A percentile compares a stretch with the other conserved stretches of the same genome.
These are phyloP conservation scores for Thelonectria olida DNA, from an alignment of 2,329 filamentous ascomycete species.

Conservation along the genomic window DNA sequence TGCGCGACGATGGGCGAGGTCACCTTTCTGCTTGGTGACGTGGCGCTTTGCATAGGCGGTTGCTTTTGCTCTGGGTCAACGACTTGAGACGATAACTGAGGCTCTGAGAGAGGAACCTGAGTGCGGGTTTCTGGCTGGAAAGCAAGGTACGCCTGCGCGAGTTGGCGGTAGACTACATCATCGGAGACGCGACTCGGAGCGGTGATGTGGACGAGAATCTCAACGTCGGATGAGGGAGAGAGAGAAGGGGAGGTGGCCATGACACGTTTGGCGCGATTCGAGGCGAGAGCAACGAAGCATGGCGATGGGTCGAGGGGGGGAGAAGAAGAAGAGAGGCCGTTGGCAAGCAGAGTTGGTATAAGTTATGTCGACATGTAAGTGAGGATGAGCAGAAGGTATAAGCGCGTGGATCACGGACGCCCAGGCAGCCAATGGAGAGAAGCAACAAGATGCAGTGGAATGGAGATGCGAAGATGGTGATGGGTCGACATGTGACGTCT, in stretches of 20 bases:
- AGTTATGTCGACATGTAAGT: no score
- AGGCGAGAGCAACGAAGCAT: slow-evolving; percentile 33
- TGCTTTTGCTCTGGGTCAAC: not conserved
- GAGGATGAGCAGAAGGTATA: no score
- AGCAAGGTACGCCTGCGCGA: slow-evolving; percentile 61
- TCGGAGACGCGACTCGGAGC: slow-evolving; percentile 59
- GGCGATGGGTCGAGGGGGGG: slow-evolving; percentile 20
- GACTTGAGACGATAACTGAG: not conserved
- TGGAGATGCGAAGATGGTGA: not conserved
- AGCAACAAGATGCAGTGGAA: no score
- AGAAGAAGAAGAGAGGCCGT: not conserved
- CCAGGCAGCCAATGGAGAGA: no score
- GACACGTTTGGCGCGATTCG: slow-evolving; percentile 16
- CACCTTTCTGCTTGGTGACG: slow-evolving; percentile 22
- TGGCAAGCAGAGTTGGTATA: not conserved
- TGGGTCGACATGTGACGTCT: not conserved
- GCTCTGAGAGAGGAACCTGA: slow-evolving; percentile 8
- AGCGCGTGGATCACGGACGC: no score
- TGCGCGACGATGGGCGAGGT: slow-evolving; percentile 27
- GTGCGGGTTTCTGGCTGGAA: slow-evolving; percentile 49
- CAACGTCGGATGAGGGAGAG: slow-evolving; percentile 46
- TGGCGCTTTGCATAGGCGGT: not conserved
- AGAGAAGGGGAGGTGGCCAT: slow-evolving; percentile 36
- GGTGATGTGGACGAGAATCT: slow-evolving; percentile 65
- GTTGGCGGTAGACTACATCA: slow-evolving; percentile 58